Conservation (phyloP, 129 eudicot genomes). For the Chrysanthemum lavandulifolium region DNA sequence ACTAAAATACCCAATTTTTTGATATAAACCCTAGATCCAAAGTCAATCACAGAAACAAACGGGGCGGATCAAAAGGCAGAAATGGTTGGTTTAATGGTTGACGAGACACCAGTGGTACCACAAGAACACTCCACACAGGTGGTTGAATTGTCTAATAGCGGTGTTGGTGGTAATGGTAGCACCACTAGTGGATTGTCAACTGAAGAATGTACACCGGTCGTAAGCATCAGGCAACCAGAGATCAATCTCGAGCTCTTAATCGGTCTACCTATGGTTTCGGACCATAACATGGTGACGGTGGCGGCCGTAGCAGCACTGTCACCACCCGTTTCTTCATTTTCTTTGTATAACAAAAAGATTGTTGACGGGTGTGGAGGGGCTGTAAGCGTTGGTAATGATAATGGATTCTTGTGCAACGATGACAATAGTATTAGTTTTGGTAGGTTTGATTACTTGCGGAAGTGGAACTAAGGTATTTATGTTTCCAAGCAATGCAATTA, state of each 20-base stretch:
- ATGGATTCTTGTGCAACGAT: constrained; percentile 28
- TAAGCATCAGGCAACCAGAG: constrained; percentile 20
- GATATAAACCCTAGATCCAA: too few relatives aligned
- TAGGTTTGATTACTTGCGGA: constrained; percentile 25
- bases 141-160: constrained; percentile 20
- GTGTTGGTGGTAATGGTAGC: constrained; percentile 27
- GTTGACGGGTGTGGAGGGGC: constrained; percentile 20
- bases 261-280: constrained; percentile 27
- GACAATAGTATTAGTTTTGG: constrained; percentile 33
- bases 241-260: constrained; percentile 37
- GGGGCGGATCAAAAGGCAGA: too few relatives aligned
- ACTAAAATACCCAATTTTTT: too few relatives aligned
- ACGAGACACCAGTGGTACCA: constrained; percentile 11
- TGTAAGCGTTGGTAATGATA: constrained; percentile 15
- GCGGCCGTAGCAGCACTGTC: background rate
- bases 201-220: constrained; percentile 19
- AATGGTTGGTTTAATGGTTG: background rate
- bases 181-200: constrained; percentile 33
- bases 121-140: constrained; percentile 14
- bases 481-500: too few relatives aligned
- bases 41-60: too few relatives aligned
- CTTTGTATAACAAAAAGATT: constrained; percentile 23
- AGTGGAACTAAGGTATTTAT: background rate
- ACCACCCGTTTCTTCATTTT: constrained; percentile 20
- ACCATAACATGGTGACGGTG: constrained; percentile 9